Evolutionary conservation across 2,329 filamentous ascomycete species (phyloP).

Genomic region (Coniochaeta sp.): DNA sequence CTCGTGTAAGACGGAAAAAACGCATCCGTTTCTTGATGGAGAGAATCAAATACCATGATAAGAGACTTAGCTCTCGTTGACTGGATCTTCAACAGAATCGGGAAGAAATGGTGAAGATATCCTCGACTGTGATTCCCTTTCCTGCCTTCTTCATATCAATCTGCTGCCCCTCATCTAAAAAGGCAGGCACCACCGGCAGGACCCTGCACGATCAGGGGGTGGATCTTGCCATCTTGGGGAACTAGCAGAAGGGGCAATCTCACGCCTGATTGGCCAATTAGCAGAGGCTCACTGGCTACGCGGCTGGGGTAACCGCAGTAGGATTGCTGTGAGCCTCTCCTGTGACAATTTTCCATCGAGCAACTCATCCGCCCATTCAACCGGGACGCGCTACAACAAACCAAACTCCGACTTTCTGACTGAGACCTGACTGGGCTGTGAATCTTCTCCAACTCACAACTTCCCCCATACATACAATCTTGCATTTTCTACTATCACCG

Average conservation of each 20-base stretch:
- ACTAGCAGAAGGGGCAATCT: not conserved
- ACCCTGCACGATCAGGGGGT: not conserved
- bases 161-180: constrained; percentile 4
- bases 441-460: not conserved
- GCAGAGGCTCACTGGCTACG: not conserved
- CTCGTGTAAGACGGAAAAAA: too few species aligned
- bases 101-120: too few species aligned
- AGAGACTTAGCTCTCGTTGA: too few species aligned
- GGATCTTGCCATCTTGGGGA: too few species aligned
- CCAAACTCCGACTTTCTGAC: not conserved
- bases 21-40: too few species aligned
- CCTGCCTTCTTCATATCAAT: too few species aligned
- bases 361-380: not conserved
- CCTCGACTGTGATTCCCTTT: not conserved
- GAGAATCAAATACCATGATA: too few species aligned
- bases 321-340: not conserved
- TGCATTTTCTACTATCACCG: not conserved
- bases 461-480: too few species aligned
- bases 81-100: too few species aligned
- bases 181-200: not conserved
- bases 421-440: too few species aligned
- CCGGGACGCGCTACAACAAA: not conserved
- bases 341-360: not conserved
- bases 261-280: not conserved
- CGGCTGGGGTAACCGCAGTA: not conserved